Conservation (phyloP, 192 early-diverging fungal species). For the Phlyctochytrium bullatum region DNA sequence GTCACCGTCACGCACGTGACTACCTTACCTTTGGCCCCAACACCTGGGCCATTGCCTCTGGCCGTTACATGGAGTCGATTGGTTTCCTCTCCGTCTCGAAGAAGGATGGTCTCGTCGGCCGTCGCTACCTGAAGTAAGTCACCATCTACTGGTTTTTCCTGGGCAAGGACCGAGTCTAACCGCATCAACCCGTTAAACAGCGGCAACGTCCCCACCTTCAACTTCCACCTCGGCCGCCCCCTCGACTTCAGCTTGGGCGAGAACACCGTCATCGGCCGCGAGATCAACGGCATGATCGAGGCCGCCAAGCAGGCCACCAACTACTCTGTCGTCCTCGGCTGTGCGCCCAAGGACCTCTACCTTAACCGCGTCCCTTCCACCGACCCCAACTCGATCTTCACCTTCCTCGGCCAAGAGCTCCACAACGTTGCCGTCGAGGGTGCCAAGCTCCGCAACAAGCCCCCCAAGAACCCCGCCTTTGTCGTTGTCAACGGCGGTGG, state of each 20-base stretch:
- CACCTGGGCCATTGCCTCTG: slow-evolving; percentile 44
- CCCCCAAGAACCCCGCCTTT: slow-evolving; percentile 39
- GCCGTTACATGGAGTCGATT: slow-evolving; percentile 56
- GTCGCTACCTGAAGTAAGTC: slow-evolving; percentile 53
- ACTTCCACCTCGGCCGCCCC: slow-evolving; percentile 40
- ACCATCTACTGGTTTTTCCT: slow-evolving; percentile 23
- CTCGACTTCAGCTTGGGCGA: slow-evolving; percentile 26
- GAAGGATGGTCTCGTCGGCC: slow-evolving; percentile 32
- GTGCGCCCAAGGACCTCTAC: slow-evolving; percentile 51
- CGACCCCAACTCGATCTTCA: slow-evolving; percentile 30
- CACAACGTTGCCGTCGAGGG: neutral
- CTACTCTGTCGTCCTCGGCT: slow-evolving; percentile 38
- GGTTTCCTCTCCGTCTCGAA: slow-evolving; percentile 50
- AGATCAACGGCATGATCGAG: slow-evolving; percentile 39
- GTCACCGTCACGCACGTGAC: slow-evolving; percentile 56
- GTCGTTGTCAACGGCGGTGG: slow-evolving; percentile 44
- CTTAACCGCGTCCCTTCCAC: slow-evolving; percentile 31
- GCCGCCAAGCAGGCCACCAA: slow-evolving; percentile 28
- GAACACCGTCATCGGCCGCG: slow-evolving; percentile 28
- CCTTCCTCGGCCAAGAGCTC: slow-evolving; percentile 27
- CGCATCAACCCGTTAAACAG: too few species aligned
- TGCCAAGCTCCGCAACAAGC: slow-evolving; percentile 1
- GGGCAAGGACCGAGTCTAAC: too few species aligned
- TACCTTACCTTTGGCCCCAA: slow-evolving; percentile 42
- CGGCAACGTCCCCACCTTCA: slow-evolving; percentile 55